Percentiles rank a stretch among this genome's conserved stretches.
phyloP scores from a whole-genome alignment of 2,329 filamentous ascomycete genomes.

The Pseudocercospora musae region DNA sequence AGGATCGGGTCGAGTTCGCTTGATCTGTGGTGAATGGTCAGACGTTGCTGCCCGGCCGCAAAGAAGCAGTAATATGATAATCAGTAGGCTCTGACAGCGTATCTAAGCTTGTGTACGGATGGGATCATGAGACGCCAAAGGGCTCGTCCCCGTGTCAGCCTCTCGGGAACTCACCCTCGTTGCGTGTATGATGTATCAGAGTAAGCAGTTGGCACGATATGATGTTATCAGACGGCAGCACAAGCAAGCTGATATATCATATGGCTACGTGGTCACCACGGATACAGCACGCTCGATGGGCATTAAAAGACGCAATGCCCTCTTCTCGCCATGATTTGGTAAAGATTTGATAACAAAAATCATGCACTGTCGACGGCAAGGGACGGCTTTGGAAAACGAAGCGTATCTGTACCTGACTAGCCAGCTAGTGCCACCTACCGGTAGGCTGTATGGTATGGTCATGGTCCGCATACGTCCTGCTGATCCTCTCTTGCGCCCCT shows the following conservation, averaged over 20 bases:
- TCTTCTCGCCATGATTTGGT: background rate
- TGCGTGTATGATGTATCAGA: background rate
- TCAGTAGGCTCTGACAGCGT: too few species aligned
- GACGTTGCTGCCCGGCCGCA: background rate
- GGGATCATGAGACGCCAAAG: background rate
- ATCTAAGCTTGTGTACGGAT: background rate
- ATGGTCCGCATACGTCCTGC: too few species aligned
- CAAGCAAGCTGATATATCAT: background rate
- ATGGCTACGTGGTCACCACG: background rate
- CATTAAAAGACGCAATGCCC: constrained; percentile 2
- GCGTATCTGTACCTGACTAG: too few species aligned
- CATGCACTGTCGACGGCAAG: background rate
- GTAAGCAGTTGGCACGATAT: background rate
- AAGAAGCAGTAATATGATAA: too few species aligned
- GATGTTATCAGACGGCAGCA: background rate
- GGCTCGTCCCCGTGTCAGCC: background rate
- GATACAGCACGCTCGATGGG: background rate
- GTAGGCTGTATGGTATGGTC: too few species aligned
- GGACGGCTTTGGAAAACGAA: too few species aligned
- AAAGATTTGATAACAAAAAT: background rate
- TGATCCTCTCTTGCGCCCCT: too few species aligned
- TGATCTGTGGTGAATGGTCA: background rate
- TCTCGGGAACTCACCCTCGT: background rate
- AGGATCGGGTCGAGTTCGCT: background rate
- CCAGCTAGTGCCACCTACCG: too few species aligned